These are phyloP conservation scores for Sabuloglossum arenarium DNA, from an alignment of 495 filamentous ascomycete species.

Conservation along the genomic window DNA sequence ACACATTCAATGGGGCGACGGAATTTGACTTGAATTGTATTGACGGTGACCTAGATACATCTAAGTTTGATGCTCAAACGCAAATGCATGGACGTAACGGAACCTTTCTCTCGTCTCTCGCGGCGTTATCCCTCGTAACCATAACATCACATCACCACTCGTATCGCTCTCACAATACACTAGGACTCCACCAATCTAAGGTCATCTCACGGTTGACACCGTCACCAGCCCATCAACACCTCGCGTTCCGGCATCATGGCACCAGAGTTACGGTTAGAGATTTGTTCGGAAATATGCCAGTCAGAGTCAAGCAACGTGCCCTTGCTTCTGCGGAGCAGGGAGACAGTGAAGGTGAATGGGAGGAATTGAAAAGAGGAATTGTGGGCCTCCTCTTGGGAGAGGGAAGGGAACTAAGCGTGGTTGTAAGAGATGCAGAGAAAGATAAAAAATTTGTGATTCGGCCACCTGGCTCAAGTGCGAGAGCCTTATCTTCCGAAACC, in stretches of 20 bases:
- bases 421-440: slow-evolving; percentile 21
- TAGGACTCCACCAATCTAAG: slow-evolving; percentile 51
- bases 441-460: slow-evolving; percentile 18
- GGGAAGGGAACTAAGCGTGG: slow-evolving; percentile 23
- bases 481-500: not conserved
- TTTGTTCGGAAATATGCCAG: slow-evolving; percentile 88
- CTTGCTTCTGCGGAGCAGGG: not conserved
- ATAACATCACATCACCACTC: slow-evolving; percentile 54
- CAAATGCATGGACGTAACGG: slow-evolving; percentile 47
- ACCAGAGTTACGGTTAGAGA: slow-evolving; percentile 66
- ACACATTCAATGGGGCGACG: not conserved
- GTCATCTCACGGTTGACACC: slow-evolving; percentile 46
- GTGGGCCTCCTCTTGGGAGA: slow-evolving; percentile 49
- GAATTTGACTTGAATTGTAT: not conserved
- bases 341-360: slow-evolving; percentile 41
- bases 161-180: slow-evolving; percentile 41
- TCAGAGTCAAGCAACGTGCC: slow-evolving; percentile 68
- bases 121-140: slow-evolving; percentile 53
- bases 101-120: slow-evolving; percentile 56
- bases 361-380: slow-evolving; percentile 34
- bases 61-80: slow-evolving; percentile 33
- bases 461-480: slow-evolving; percentile 3
- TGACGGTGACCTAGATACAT: slow-evolving; percentile 38
- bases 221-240: slow-evolving; percentile 35
- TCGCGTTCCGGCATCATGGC: slow-evolving; percentile 40